A percentile compares a stretch with the other conserved stretches of the same genome.
phyloP scores from a whole-genome alignment of 2,329 filamentous ascomycete species.

The Drechslera avenae region DNA sequence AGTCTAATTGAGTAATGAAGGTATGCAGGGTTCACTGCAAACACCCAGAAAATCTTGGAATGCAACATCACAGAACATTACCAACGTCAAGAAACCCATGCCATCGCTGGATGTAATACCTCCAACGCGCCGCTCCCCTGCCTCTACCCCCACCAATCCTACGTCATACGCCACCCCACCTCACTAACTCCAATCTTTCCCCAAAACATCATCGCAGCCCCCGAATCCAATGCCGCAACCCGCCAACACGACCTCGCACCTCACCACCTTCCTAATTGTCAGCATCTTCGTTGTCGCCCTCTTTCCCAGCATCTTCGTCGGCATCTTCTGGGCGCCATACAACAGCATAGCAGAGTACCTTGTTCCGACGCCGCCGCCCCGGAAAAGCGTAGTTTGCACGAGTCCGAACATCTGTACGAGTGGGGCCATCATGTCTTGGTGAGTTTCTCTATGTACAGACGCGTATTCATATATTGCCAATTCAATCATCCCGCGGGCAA shows the following conservation, averaged over 20 bases:
- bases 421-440: slow-evolving; percentile 41
- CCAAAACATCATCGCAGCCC: background rate
- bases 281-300: slow-evolving; percentile 57
- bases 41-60: no score
- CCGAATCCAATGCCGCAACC: slow-evolving; percentile 16
- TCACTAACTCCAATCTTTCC: background rate
- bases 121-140: no score
- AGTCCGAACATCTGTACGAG: slow-evolving; percentile 36
- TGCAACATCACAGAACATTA: no score
- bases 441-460: slow-evolving; percentile 5
- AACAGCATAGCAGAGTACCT: slow-evolving; percentile 33
- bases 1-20: no score
- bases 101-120: no score
- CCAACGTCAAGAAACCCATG: no score
- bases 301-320: slow-evolving; percentile 55
- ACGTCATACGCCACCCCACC: background rate
- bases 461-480: no score
- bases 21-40: no score
- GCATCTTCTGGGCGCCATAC: slow-evolving; percentile 47
- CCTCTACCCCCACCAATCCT: background rate
- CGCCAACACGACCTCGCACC: slow-evolving; percentile 32
- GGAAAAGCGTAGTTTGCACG: slow-evolving; percentile 29
- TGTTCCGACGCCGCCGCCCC: slow-evolving; percentile 25
- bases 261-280: slow-evolving; percentile 54
- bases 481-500: no score